These are phyloP conservation scores for Volvox carteri DNA, from an alignment of 163 green algal species.

Conservation along the genomic window DNA sequence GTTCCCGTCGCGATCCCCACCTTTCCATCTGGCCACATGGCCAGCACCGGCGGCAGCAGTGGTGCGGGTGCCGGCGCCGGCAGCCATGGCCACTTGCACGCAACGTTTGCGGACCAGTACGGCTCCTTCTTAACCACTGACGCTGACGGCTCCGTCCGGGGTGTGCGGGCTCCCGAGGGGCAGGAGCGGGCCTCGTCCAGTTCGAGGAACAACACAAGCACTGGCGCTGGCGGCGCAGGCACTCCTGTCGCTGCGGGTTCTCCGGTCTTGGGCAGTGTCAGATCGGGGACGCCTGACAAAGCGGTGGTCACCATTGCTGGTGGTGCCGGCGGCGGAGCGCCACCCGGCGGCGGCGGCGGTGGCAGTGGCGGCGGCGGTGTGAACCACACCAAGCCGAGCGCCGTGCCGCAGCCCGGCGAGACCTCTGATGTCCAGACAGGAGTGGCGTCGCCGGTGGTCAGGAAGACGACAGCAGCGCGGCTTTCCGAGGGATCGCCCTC, in stretches of 20 bases:
- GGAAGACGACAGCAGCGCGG: not conserved
- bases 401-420: not conserved
- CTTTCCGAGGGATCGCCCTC: not conserved
- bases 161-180: not conserved
- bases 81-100: constrained; percentile 13
- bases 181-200: not conserved
- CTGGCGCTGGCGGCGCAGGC: not conserved
- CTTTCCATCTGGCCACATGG: too few relatives aligned
- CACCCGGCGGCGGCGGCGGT: not conserved
- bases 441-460: not conserved
- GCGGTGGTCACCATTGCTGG: not conserved
- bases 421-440: not conserved
- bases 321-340: not conserved
- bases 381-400: too few relatives aligned
- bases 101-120: constrained; percentile 32
- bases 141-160: not conserved
- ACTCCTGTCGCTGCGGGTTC: not conserved
- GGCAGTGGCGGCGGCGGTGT: not conserved
- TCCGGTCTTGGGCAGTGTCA: not conserved
- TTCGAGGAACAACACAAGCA: not conserved
- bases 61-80: too few relatives aligned
- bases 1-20: not conserved
- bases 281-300: not conserved
- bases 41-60: not conserved
- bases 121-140: not conserved